These are phyloP conservation scores for Capsicum rhomboideum DNA, from an alignment of 257 asterid species.

Conservation along the genomic window DNA sequence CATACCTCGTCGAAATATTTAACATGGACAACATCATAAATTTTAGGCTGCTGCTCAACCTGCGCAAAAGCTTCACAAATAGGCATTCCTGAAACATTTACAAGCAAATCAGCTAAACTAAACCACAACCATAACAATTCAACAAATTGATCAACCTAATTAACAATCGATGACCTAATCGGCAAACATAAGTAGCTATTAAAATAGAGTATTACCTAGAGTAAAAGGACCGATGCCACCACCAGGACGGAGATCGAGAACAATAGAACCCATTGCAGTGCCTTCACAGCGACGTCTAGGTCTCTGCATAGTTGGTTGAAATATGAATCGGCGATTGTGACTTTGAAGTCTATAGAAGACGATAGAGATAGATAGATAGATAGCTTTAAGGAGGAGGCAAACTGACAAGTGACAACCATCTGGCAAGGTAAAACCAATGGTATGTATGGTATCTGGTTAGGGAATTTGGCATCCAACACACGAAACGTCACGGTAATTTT, in stretches of 20 bases:
- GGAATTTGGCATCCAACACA: background rate
- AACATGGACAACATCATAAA: conserved; percentile 77
- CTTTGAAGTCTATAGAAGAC: background rate
- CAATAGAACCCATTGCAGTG: conserved; percentile 79
- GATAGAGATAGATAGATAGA: background rate
- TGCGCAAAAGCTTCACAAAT: conserved; percentile 84
- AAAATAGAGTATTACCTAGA: conserved; percentile 35
- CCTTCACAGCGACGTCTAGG: conserved; percentile 81
- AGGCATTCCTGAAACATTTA: conserved; percentile 62
- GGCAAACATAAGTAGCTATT: too few relatives aligned
- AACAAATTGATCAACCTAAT: background rate
- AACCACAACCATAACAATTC: background rate
- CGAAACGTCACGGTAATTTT: background rate
- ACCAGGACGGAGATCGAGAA: conserved; percentile 84
- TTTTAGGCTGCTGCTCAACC: conserved; percentile 73
- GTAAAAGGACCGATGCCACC: conserved; percentile 71
- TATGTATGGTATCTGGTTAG: background rate
- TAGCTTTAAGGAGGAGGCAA: background rate
- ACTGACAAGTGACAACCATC: background rate
- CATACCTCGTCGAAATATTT: conserved; percentile 84
- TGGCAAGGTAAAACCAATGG: background rate
- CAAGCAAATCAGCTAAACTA: background rate
- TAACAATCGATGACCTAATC: background rate
- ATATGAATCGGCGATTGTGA: background rate
- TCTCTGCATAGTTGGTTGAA: conserved; percentile 39